These are phyloP conservation scores for Ophiostoma triangulosporum DNA, from an alignment of 2,329 filamentous ascomycete genomes.

Conservation along the genomic window DNA sequence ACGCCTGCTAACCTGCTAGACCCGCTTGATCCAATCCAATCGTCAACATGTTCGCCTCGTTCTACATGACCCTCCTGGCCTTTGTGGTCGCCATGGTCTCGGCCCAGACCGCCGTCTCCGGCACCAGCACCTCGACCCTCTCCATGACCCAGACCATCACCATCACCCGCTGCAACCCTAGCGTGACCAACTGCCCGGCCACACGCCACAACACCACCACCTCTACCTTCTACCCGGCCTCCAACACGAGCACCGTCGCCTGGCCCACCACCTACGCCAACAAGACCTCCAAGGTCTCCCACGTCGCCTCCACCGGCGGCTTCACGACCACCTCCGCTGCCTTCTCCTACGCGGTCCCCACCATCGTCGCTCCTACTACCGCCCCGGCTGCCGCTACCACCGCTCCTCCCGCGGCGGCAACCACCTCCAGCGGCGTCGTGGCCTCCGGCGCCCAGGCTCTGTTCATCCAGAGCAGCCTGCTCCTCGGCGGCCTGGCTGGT, in stretches of 20 bases:
- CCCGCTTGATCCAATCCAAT: background rate
- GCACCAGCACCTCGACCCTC: constrained; percentile 31
- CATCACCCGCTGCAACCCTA: constrained; percentile 34
- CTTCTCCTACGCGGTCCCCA: background rate
- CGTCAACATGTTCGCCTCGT: constrained; percentile 10
- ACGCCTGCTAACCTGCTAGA: background rate
- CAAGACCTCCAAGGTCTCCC: constrained; percentile 14
- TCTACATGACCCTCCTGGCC: constrained; percentile 16
- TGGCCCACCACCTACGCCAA: constrained; percentile 16
- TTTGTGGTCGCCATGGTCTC: constrained; percentile 26
- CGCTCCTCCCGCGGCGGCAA: constrained; percentile 10
- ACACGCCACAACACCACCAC: constrained; percentile 19
- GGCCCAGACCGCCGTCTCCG: constrained; percentile 18
- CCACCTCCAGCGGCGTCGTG: constrained; percentile 6
- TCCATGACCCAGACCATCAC: constrained; percentile 32
- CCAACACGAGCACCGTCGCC: constrained; percentile 13
- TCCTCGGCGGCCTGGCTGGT: constrained; percentile 27
- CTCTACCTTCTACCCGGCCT: constrained; percentile 12
- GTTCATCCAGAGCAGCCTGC: constrained; percentile 26
- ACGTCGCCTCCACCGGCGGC: constrained; percentile 13
- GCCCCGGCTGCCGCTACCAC: constrained; percentile 8
- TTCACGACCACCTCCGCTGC: background rate
- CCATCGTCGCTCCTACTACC: constrained; percentile 16
- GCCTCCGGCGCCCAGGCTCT: constrained; percentile 22
- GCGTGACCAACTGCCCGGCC: constrained; percentile 30